A percentile compares a stretch with the other conserved stretches of the same genome.
phyloP scores from a whole-genome alignment of 1,284 basidiomycete genomes.

The Abortiporus biennis region DNA sequence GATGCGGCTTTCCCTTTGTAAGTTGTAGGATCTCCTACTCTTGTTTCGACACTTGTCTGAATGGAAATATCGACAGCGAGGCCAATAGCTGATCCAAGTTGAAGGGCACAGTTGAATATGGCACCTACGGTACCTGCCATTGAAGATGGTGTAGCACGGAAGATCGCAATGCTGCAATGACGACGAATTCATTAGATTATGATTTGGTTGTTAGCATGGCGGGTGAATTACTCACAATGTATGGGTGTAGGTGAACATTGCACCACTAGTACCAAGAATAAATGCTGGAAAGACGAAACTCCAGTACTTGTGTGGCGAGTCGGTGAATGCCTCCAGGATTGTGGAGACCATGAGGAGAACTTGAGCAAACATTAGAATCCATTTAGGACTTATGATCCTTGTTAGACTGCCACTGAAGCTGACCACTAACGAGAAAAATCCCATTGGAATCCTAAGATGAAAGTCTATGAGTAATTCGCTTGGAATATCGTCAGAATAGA shows the following conservation, averaged over 20 bases:
- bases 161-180: slow-evolving; percentile 40
- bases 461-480: not conserved
- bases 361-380: slow-evolving; percentile 37
- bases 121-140: slow-evolving; percentile 50
- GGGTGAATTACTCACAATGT: slow-evolving; percentile 31
- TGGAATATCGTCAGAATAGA: not conserved
- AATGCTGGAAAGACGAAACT: slow-evolving; percentile 43
- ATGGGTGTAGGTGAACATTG: slow-evolving; percentile 26
- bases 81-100: slow-evolving; percentile 45
- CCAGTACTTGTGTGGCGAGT: slow-evolving; percentile 39
- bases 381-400: slow-evolving; percentile 32
- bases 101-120: slow-evolving; percentile 47
- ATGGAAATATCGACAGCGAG: slow-evolving; percentile 42
- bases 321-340: slow-evolving; percentile 34
- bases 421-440: slow-evolving; percentile 29
- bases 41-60: slow-evolving; percentile 35
- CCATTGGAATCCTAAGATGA: slow-evolving; percentile 33
- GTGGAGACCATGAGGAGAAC: slow-evolving; percentile 33
- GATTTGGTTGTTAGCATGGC: too few relatives aligned
- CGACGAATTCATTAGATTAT: not conserved
- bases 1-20: slow-evolving; percentile 39
- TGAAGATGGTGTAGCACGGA: slow-evolving; percentile 37
- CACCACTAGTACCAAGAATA: slow-evolving; percentile 36
- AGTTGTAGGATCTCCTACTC: slow-evolving; percentile 21
- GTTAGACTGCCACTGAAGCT: slow-evolving; percentile 35